phyloP scores from a whole-genome alignment of 352 stramenopile species.

The Phytophthora syringae region DNA sequence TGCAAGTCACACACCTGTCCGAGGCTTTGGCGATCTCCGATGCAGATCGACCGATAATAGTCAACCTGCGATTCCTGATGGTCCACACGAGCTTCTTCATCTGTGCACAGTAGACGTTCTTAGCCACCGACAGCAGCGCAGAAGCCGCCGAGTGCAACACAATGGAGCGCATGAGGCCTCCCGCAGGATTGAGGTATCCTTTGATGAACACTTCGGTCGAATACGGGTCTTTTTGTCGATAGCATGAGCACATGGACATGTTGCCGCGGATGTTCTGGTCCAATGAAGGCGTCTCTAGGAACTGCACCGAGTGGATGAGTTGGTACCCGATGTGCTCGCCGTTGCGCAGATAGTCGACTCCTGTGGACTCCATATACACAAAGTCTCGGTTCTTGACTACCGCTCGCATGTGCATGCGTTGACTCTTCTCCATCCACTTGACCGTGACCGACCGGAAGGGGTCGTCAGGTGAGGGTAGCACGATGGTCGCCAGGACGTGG shows the following conservation, averaged over 20 bases:
- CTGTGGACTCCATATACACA: constrained; percentile 59
- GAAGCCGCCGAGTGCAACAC: constrained; percentile 40
- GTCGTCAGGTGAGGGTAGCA: constrained; percentile 35
- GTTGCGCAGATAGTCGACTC: constrained; percentile 47
- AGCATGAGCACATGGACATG: constrained; percentile 58
- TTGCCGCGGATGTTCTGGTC: constrained; percentile 44
- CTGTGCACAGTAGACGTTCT: constrained; percentile 51
- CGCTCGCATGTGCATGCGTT: constrained; percentile 39
- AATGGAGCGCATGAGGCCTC: constrained; percentile 47
- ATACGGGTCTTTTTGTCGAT: constrained; percentile 48
- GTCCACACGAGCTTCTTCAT: constrained; percentile 74
- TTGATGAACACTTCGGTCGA: constrained; percentile 57
- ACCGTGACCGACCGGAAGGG: constrained; percentile 48
- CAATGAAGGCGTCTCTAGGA: constrained; percentile 45
- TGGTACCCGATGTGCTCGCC: constrained; percentile 59
- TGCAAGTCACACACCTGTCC: constrained; percentile 27
- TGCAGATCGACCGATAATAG: background rate
- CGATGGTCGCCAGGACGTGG: constrained; percentile 51
- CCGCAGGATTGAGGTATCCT: constrained; percentile 38
- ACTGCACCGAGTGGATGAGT: constrained; percentile 60
- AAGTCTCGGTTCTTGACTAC: constrained; percentile 59
- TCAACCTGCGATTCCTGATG: constrained; percentile 36
- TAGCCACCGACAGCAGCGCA: constrained; percentile 37
- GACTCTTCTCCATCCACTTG: constrained; percentile 61
- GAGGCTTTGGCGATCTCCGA: constrained; percentile 15